Conservation (phyloP, 2,329 filamentous ascomycete genomes). For the Myriosclerotinia scirpicola region DNA sequence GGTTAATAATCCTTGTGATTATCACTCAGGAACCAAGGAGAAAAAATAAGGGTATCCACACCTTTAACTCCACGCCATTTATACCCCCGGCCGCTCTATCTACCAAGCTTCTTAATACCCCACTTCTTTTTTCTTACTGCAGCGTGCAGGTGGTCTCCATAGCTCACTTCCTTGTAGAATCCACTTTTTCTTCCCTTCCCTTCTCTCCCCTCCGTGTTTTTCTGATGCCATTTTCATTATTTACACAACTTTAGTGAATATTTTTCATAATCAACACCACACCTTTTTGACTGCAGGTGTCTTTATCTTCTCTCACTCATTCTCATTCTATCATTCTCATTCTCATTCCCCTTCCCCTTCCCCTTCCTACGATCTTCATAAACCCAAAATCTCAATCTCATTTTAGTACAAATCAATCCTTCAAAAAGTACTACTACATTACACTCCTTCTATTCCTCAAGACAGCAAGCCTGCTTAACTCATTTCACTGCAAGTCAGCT, state of each 20-base stretch:
- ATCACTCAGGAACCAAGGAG: background rate
- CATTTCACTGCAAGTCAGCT: slow-evolving; percentile 17
- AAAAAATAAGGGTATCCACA: no score
- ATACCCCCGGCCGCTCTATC: background rate
- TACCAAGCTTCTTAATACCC: background rate
- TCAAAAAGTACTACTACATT: slow-evolving; percentile 15
- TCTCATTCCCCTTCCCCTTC: background rate
- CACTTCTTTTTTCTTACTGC: background rate
- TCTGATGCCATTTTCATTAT: background rate
- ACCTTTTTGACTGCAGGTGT: background rate
- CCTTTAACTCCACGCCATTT: background rate
- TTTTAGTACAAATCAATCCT: slow-evolving; percentile 14
- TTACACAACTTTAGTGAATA: slow-evolving; percentile 14
- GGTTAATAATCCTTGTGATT: background rate
- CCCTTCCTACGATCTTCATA: background rate
- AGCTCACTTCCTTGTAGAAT: background rate
- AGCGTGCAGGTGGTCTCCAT: background rate
- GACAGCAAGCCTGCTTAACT: slow-evolving; percentile 18
- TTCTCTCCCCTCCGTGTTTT: background rate
- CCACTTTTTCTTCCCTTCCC: background rate
- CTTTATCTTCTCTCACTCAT: background rate
- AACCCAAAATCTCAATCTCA: background rate
- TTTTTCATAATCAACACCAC: slow-evolving; percentile 9
- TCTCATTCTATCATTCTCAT: background rate
- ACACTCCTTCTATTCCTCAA: slow-evolving; percentile 19